Conservation (phyloP, 2,329 filamentous ascomycete species). For the Nothophaeocryptopus gaeumannii region DNA sequence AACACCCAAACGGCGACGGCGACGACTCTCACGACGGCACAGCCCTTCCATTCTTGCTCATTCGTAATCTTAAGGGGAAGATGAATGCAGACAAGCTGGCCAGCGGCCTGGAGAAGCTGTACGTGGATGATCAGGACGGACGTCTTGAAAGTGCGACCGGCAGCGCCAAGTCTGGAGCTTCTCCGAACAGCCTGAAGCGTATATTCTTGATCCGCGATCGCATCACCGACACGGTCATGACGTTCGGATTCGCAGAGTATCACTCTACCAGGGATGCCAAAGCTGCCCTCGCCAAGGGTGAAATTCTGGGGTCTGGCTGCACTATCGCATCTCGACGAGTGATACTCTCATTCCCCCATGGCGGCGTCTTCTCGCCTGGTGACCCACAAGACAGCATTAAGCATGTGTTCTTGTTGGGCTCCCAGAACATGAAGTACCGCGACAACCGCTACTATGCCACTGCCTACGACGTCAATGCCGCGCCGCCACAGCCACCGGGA, state of each 20-base stretch:
- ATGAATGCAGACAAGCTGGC: constrained; percentile 71
- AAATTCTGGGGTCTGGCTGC: constrained; percentile 65
- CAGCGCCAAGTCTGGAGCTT: constrained; percentile 44
- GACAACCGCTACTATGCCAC: constrained; percentile 26
- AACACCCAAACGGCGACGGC: constrained; percentile 23
- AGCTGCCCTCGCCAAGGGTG: constrained; percentile 69
- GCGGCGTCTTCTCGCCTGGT: constrained; percentile 68
- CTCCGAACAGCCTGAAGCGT: constrained; percentile 69
- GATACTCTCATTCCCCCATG: constrained; percentile 71
- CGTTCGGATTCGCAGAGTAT: constrained; percentile 83
- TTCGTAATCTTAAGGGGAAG: constrained; percentile 67
- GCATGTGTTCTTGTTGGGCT: too few relatives aligned
- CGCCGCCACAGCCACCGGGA: constrained; percentile 13
- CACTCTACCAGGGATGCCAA: constrained; percentile 70
- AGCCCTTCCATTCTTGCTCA: constrained; percentile 54
- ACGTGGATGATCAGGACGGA: constrained; percentile 38
- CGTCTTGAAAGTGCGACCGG: not conserved
- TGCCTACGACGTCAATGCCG: constrained; percentile 20
- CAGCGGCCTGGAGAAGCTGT: constrained; percentile 70
- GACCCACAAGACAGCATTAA: too few relatives aligned
- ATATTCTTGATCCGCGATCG: constrained; percentile 75
- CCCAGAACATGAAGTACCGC: constrained; percentile 14
- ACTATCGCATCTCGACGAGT: constrained; percentile 73
- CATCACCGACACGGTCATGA: constrained; percentile 68
- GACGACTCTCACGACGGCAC: constrained; percentile 23